A percentile compares a stretch with the other conserved stretches of the same genome.
Evolutionary conservation across 495 filamentous ascomycete genomes (phyloP).

Genomic region (Penicillium steckii): DNA sequence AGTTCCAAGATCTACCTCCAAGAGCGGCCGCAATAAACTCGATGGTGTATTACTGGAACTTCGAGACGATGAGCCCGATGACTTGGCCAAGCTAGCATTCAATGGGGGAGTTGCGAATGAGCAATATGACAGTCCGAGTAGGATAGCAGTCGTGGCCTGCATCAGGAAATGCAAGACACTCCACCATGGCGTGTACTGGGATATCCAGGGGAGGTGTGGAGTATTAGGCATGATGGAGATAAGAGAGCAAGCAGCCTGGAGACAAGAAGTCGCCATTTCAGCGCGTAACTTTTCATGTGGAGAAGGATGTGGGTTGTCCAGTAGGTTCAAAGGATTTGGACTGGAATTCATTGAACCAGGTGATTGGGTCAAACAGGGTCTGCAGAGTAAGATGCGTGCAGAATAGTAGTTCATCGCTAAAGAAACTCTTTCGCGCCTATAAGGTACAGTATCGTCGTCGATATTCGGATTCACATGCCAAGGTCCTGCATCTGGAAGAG

Average conservation of each 20-base stretch:
- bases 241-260: conserved; percentile 53
- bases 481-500: conserved; percentile 13
- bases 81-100: neutral
- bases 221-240: conserved; percentile 49
- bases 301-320: conserved; percentile 24
- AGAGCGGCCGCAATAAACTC: neutral
- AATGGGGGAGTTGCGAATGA: neutral
- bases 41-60: neutral
- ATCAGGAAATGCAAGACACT: conserved; percentile 59
- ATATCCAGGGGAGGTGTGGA: conserved; percentile 40
- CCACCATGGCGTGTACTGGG: conserved; percentile 58
- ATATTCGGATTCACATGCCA: conserved; percentile 16
- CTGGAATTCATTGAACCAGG: neutral
- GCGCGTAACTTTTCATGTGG: conserved; percentile 45
- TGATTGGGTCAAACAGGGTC: conserved; percentile 51
- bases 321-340: neutral
- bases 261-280: conserved; percentile 51
- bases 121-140: conserved; percentile 50
- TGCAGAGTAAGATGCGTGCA: conserved; percentile 53
- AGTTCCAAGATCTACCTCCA: conserved; percentile 17
- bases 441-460: conserved; percentile 15
- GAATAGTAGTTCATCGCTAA: conserved; percentile 57
- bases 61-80: neutral
- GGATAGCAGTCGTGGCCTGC: conserved; percentile 57
- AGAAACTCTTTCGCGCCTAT: conserved; percentile 29